Evolutionary conservation across 352 stramenopile genomes (phyloP), one percentile per base, ranked within the genome.

Genomic region (Pythium periplocum): DNA sequence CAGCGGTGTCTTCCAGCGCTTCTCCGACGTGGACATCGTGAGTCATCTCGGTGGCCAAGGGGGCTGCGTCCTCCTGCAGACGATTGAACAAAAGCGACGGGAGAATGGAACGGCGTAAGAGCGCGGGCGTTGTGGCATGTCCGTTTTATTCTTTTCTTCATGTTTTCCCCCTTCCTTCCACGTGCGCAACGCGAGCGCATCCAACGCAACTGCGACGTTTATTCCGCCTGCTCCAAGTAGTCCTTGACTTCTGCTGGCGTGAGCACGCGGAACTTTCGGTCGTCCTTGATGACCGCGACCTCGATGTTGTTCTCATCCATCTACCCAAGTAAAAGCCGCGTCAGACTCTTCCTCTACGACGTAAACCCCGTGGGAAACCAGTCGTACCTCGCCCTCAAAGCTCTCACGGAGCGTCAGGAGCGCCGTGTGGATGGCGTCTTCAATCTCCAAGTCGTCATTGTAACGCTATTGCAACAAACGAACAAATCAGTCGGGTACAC

Each of bases 301-400:
- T 99, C 93, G 71, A 99, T 99, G 72, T 99, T 99, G 62, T 93
- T 81, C 53, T 96, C 89, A 66, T 97, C 97, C 95, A 99, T 99
- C 87, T 98, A 72, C 38, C 69, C 66, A 66, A 84, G 31, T 46
- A 51, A 38, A 50, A 50, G 17, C 17, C 17, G 17, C 17, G 17
- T 26, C 17, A 26, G 17, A 26, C 17, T 26, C 17, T 26, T 26
- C 17, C 17, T 26, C 17, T 26, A 26, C 17, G 17, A 26, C 17
- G 17, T 26, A 26, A 26, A 26, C 17, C 17, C 17, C 17, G 17
- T 26, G 17, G 17, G 17, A 26, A 26, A 39, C 33, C 6, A 40
- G 1, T 4, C 60, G 6, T 52, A 87, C 77, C 83, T 97, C 87
- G 62, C 93, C 92, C 69, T 98, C 97, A 68, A 99, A 99, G 52